These are phyloP conservation scores for Spergularia azorica DNA, from an alignment of 179 eudicot genomes.

Conservation along the genomic window DNA sequence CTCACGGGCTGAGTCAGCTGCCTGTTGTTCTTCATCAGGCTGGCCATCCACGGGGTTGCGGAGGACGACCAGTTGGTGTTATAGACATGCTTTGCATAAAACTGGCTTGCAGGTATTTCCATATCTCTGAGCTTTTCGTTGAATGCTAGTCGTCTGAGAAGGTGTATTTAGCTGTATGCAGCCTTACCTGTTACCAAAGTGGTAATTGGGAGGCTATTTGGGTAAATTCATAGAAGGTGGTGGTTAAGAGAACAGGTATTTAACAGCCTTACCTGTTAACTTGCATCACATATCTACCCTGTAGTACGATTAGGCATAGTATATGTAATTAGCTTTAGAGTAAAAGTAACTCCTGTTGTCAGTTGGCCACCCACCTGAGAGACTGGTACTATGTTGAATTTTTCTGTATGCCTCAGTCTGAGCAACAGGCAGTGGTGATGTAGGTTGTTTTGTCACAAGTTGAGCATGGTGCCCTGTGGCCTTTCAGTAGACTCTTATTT, in stretches of 20 bases:
- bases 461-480: neutral
- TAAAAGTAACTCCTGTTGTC: too few species aligned
- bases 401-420: neutral
- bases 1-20: constrained; percentile 55
- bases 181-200: too few species aligned
- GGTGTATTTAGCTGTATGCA: too few species aligned
- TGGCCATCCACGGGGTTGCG: constrained; percentile 40
- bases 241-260: too few species aligned
- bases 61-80: constrained; percentile 69
- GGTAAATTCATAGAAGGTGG: too few species aligned
- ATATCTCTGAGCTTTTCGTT: too few species aligned
- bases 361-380: too few species aligned
- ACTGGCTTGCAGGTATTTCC: constrained; percentile 72
- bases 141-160: too few species aligned
- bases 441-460: neutral
- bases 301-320: neutral
- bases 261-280: too few species aligned
- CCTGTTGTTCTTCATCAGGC: constrained; percentile 65
- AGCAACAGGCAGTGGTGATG: neutral
- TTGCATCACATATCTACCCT: constrained; percentile 3
- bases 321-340: too few species aligned
- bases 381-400: neutral
- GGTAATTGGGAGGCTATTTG: too few species aligned
- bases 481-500: neutral
- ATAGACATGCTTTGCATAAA: constrained; percentile 79